Percentiles rank a stretch among this genome's conserved stretches.
Conservation (phyloP, 2,329 filamentous ascomycete species). For the Xylariaceae sp. region DNA sequence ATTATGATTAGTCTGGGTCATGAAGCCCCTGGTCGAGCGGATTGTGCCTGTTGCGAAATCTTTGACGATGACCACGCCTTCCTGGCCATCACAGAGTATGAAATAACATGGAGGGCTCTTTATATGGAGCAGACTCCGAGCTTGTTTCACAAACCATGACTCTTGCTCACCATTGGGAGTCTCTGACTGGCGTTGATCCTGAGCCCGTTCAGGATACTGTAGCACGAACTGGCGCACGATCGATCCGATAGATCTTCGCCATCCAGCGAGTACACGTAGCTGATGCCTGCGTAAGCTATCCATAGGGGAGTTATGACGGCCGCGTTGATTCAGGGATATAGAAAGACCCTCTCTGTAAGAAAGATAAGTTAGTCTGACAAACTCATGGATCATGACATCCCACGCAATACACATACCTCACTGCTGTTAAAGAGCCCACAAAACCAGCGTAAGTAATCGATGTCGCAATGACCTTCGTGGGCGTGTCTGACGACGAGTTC, state of each 20-base stretch:
- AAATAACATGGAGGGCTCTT: conserved; percentile 53
- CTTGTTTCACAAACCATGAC: conserved; percentile 14
- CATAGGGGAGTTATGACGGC: conserved; percentile 40
- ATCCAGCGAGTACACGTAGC: conserved; percentile 48
- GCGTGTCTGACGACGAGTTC: conserved; percentile 26
- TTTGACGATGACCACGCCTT: conserved; percentile 50
- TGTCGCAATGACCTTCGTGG: conserved; percentile 38
- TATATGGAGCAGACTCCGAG: conserved; percentile 31
- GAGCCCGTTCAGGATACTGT: neutral
- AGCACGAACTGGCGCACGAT: conserved; percentile 38
- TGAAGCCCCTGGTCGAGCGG: conserved; percentile 44
- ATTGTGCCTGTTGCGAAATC: conserved; percentile 44
- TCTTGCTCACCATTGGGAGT: neutral
- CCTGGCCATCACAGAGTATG: conserved; percentile 46
- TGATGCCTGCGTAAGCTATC: conserved; percentile 43
- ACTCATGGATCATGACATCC: neutral
- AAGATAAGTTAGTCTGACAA: neutral
- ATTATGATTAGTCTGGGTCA: conserved; percentile 51
- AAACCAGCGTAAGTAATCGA: conserved; percentile 48
- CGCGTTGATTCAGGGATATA: conserved; percentile 47
- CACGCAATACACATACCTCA: conserved; percentile 32
- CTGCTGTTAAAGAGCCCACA: conserved; percentile 47
- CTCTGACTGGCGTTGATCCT: neutral
- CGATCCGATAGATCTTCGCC: conserved; percentile 48
- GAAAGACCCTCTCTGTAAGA: conserved; percentile 37